Conservation (phyloP, 352 stramenopile genomes). For the Globisporangium barbulae region DNA sequence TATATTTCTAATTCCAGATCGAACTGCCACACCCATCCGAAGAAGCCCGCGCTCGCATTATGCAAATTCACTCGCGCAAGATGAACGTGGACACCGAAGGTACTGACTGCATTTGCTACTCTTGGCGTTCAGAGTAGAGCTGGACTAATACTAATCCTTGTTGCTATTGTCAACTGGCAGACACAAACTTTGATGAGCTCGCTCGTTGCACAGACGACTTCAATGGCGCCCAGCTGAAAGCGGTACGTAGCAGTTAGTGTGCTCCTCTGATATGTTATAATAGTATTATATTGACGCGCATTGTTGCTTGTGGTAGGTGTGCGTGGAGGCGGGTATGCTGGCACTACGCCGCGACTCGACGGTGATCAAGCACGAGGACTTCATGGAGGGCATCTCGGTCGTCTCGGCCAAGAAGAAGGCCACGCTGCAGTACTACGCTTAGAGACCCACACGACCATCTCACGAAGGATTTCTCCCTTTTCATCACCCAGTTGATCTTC, state of each 20-base stretch:
- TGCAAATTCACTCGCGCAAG: conserved; percentile 97
- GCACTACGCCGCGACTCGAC: conserved; percentile 93
- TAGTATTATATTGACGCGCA: background rate
- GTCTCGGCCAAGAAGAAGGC: conserved; percentile 98
- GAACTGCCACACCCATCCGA: conserved; percentile 98
- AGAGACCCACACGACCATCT: conserved; percentile 24
- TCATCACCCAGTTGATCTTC: background rate
- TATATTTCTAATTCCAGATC: conserved; percentile 71
- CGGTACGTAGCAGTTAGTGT: conserved; percentile 45
- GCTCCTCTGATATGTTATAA: background rate
- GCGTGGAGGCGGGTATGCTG: conserved; percentile 98
- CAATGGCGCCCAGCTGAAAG: conserved; percentile 98
- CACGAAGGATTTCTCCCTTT: too few relatives aligned
- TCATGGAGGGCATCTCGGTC: conserved; percentile 98
- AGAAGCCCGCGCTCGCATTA: conserved; percentile 94
- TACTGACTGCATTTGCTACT: conserved; percentile 14
- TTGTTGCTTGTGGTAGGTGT: conserved; percentile 49
- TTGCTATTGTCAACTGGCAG: conserved; percentile 16
- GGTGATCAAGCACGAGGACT: conserved; percentile 98
- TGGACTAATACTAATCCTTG: background rate
- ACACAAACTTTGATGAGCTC: conserved; percentile 98
- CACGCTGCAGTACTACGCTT: conserved; percentile 97
- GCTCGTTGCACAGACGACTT: conserved; percentile 98
- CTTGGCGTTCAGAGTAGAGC: too few relatives aligned
- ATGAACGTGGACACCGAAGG: conserved; percentile 94